Base-by-base conservation (phyloP, 352 stramenopile species). In the Phytophthora aleatoria region DNA sequence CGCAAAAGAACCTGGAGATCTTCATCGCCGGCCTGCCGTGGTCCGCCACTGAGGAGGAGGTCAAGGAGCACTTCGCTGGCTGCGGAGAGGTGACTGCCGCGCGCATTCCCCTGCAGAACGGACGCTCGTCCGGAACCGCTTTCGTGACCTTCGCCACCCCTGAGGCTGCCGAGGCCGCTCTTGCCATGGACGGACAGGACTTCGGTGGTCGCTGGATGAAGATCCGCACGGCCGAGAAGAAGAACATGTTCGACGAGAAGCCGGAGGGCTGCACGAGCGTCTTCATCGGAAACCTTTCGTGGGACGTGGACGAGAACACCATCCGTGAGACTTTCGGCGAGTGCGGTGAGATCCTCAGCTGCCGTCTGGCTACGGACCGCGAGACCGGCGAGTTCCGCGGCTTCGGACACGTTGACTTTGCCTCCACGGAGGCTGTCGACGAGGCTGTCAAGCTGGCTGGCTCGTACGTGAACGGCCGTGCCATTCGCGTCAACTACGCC, bases 321-420 rank as follows among this genome's bases (percentile, higher is more conserved):
- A 79, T 99, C 35, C 82, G 92, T 54, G 69, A 97, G 56, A 77
- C 82, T 20, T 99, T 99, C 68, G 90, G 61, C 15, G 83, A 97
- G 45, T 99, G 96, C 79, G 97, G 97, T 64, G 94, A 98, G 69
- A 99, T 99, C 70, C 56, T 79, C 16, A 87, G 80, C 65, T 93
- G 99, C 67, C 91, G 97, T 69, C 97, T 99, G 52, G 95, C 95
- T 1, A 97, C 88, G 27, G 96, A 99, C 83, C 85, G 96, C 54
- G 97, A 99, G 74, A 99, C 95, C 43, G 96, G 97, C 36, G 91
- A 99, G 56, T 99, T 99, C 87, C 97, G 97, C 74, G 98, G 98
- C 44, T 99, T 99, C 73, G 97, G 96, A 33, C 96, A 99, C 84
- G 81, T 99, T 43, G 95, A 99, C 76, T 99, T 99, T 73, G 88